Evolutionary conservation across 495 filamentous ascomycete species (phyloP).

Genomic region (Chaetomidium leptoderma): DNA sequence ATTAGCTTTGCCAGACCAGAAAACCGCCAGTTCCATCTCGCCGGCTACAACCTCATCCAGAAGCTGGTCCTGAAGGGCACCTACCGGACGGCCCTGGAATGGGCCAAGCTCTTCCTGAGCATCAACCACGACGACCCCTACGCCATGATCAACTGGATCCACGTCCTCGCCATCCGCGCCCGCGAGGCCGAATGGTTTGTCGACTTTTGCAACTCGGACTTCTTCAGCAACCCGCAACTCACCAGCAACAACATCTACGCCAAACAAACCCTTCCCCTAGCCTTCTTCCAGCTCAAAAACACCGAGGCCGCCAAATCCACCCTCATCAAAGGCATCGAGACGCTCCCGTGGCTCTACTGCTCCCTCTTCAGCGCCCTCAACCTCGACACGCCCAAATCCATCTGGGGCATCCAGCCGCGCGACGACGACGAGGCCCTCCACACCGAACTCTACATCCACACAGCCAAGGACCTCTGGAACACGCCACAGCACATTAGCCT

Average conservation of each 20-base stretch:
- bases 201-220: slow-evolving; percentile 58
- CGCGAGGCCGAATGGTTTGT: slow-evolving; percentile 72
- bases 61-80: slow-evolving; percentile 87
- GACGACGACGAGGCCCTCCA: slow-evolving; percentile 67
- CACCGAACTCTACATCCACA: slow-evolving; percentile 71
- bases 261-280: slow-evolving; percentile 67
- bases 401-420: slow-evolving; percentile 75
- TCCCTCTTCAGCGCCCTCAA: slow-evolving; percentile 72
- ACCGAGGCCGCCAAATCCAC: slow-evolving; percentile 57
- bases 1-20: slow-evolving; percentile 74
- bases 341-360: slow-evolving; percentile 75
- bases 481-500: slow-evolving; percentile 66
- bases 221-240: slow-evolving; percentile 48
- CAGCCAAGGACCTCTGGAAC: slow-evolving; percentile 87
- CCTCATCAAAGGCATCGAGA: slow-evolving; percentile 60
- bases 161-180: slow-evolving; percentile 76
- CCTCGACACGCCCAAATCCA: slow-evolving; percentile 64
- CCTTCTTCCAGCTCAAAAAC: slow-evolving; percentile 65
- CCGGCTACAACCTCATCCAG: slow-evolving; percentile 79
- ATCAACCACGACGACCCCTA: slow-evolving; percentile 82
- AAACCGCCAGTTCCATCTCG: slow-evolving; percentile 90
- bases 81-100: slow-evolving; percentile 87
- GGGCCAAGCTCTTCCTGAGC: slow-evolving; percentile 77
- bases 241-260: slow-evolving; percentile 53
- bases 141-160: slow-evolving; percentile 68